These are phyloP conservation scores for Camelina hispida DNA, from an alignment of 345 rosid species.

Conservation along the genomic window DNA sequence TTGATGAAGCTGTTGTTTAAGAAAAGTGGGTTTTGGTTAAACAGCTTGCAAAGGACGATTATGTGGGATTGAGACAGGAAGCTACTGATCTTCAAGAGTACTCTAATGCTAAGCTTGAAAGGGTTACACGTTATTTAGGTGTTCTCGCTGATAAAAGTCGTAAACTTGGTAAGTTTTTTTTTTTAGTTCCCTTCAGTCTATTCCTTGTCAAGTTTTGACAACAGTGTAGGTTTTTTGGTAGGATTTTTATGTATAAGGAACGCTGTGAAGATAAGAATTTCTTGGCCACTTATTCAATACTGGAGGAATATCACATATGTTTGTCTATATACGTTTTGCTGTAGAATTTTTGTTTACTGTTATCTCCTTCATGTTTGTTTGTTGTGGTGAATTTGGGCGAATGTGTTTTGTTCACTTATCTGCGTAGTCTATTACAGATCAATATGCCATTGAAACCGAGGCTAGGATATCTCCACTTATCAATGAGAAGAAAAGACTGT, in stretches of 20 bases:
- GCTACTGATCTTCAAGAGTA: conserved; percentile 89
- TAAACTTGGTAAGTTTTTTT: conserved; percentile 64
- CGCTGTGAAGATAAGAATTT: background rate
- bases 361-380: conserved; percentile 9
- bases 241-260: background rate
- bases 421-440: conserved; percentile 65
- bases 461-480: conserved; percentile 91
- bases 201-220: conserved; percentile 7
- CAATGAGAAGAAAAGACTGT: conserved; percentile 86
- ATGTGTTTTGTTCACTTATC: conserved; percentile 38
- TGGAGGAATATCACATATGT: too few species aligned
- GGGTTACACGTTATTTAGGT: conserved; percentile 94
- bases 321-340: background rate
- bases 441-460: conserved; percentile 79
- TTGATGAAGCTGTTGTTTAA: background rate
- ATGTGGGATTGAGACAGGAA: conserved; percentile 84
- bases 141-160: conserved; percentile 84
- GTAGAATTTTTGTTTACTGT: conserved; percentile 4
- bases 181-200: background rate
- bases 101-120: conserved; percentile 88
- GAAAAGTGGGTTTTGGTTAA: conserved; percentile 27
- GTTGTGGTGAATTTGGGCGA: conserved; percentile 3
- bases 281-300: too few species aligned
- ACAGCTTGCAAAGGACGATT: conserved; percentile 82
- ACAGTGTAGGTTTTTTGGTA: background rate